phyloP scores from a whole-genome alignment of 441 rosid species.

The Brassica hybrid region DNA sequence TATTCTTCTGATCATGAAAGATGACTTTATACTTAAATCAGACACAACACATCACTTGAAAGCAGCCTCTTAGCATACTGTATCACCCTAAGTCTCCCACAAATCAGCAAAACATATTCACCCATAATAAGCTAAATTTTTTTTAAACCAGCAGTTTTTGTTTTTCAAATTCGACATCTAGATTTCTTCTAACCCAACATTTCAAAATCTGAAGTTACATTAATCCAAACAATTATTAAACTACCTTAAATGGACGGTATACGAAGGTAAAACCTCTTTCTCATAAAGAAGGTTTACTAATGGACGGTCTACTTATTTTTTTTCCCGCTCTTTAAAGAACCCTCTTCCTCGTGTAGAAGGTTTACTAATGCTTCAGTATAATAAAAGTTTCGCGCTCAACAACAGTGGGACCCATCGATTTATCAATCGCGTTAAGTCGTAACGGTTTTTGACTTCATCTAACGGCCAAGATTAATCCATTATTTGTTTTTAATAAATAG shows the following conservation, averaged over 20 bases:
- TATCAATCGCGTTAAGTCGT: constrained; percentile 15
- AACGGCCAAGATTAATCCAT: constrained; percentile 28
- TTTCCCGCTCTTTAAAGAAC: no score
- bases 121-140: neutral
- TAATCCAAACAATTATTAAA: no score
- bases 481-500: neutral
- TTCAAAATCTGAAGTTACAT: neutral
- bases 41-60: neutral
- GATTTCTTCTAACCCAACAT: neutral
- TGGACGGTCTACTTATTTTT: no score
- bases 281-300: no score
- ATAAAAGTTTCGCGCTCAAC: constrained; percentile 29
- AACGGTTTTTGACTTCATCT: constrained; percentile 21
- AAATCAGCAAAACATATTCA: neutral
- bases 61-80: neutral
- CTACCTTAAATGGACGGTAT: no score
- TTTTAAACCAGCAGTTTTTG: no score
- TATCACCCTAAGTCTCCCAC: neutral
- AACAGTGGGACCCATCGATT: constrained; percentile 16
- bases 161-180: neutral
- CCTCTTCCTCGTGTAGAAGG: no score
- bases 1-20: neutral
- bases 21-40: neutral
- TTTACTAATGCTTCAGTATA: neutral
- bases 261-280: no score